A percentile compares a stretch with the other conserved stretches of the same genome.
Evolutionary conservation across 345 rosid species (phyloP).

Genomic region (Combretum micranthum): DNA sequence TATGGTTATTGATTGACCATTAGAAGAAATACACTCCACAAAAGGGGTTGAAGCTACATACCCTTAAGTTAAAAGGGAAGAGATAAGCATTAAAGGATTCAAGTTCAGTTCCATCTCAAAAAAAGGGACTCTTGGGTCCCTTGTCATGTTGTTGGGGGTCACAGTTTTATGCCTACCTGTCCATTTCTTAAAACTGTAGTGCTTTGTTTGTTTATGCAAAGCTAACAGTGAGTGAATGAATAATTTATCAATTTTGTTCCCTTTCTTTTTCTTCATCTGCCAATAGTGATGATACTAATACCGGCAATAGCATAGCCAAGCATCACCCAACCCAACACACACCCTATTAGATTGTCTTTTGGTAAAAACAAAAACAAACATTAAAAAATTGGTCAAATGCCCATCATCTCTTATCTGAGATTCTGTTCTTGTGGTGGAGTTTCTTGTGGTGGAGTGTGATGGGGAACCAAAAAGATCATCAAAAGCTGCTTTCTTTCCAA

Average conservation of each 20-base stretch:
- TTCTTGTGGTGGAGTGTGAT: slow-evolving; percentile 50
- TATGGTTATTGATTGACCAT: no score
- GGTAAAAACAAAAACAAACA: not conserved
- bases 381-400: slow-evolving; percentile 28
- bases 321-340: no score
- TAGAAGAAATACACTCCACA: no score
- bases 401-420: slow-evolving; percentile 48
- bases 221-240: not conserved
- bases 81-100: slow-evolving; percentile 33
- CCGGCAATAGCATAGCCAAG: no score
- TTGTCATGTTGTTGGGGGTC: slow-evolving; percentile 39
- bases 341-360: slow-evolving; percentile 16
- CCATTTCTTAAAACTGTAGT: slow-evolving; percentile 23
- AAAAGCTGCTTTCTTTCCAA: slow-evolving; percentile 39
- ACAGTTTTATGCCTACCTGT: slow-evolving; percentile 25
- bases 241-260: slow-evolving; percentile 2
- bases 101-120: slow-evolving; percentile 22
- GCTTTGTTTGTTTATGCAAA: slow-evolving; percentile 12
- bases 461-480: slow-evolving; percentile 42
- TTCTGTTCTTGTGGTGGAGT: slow-evolving; percentile 56
- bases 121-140: slow-evolving; percentile 22
- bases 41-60: no score
- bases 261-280: not conserved
- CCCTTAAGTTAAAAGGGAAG: not conserved
- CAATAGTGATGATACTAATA: slow-evolving; percentile 4